These are phyloP conservation scores for Phytophthora citrophthora DNA, from an alignment of 352 stramenopile genomes.

Conservation along the genomic window DNA sequence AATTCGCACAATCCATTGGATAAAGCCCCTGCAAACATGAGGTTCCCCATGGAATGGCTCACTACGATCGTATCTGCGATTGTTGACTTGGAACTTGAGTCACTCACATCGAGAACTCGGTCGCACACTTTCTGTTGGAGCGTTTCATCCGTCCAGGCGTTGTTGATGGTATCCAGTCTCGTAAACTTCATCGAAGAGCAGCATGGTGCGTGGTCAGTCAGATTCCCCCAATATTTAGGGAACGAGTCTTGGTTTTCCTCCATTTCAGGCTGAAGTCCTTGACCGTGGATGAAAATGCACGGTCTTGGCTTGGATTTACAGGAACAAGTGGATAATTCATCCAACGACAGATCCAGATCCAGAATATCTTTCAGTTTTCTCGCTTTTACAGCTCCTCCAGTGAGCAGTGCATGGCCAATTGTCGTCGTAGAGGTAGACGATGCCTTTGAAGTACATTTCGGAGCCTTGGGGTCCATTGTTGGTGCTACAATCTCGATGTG, in stretches of 20 bases:
- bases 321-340: slow-evolving; percentile 10
- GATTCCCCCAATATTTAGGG: slow-evolving; percentile 25
- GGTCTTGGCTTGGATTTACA: slow-evolving; percentile 22
- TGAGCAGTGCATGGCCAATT: slow-evolving; percentile 1
- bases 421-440: slow-evolving; percentile 4
- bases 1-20: slow-evolving; percentile 27
- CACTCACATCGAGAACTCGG: slow-evolving; percentile 13
- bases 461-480: background rate
- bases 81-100: slow-evolving; percentile 12
- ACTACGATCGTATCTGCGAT: slow-evolving; percentile 30
- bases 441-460: background rate
- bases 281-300: slow-evolving; percentile 26
- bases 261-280: slow-evolving; percentile 23
- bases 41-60: slow-evolving; percentile 29
- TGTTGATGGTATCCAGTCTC: slow-evolving; percentile 21
- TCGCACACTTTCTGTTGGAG: slow-evolving; percentile 23
- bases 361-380: slow-evolving; percentile 13
- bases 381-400: background rate
- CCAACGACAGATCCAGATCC: slow-evolving; percentile 13
- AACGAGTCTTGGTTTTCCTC: slow-evolving; percentile 26
- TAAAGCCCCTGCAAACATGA: slow-evolving; percentile 33
- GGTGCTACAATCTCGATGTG: slow-evolving; percentile 11
- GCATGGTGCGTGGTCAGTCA: slow-evolving; percentile 23
- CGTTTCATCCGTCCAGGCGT: slow-evolving; percentile 2
- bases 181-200: slow-evolving; percentile 28